Evolutionary conservation across 805 yeast genomes (phyloP), one percentile per base, ranked within the genome.

Genomic region (Metschnikowia lachancei): DNA sequence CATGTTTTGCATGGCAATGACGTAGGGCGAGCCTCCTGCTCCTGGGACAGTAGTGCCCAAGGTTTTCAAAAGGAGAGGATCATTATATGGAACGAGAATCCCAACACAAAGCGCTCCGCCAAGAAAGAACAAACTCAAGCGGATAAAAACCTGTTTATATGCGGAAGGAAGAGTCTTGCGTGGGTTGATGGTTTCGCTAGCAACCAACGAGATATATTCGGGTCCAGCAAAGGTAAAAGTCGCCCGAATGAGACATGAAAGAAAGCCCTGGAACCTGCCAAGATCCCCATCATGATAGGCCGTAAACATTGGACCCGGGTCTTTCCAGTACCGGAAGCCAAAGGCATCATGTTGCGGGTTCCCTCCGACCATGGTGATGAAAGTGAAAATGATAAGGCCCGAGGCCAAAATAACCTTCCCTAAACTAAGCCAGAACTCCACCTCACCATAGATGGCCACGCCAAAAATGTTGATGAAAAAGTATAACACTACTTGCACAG

Each of bases 181-280:
- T 9, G 95, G 95, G 54, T 81, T 72, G 29, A 76, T 69, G 2
- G 87, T 81, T 62, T 89, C 96, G 39, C 95, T 89, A 2, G 95
- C 95, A 29, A 87, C 81, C 86, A 86, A 83, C 1, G 92, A 77
- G 30, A 89, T 78, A 56, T 86, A 85, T 64, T 89, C 96, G 1
- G 96, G 95, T 0, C 95, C 96, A 3, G 87, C 87, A 53, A 86
- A 81, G 14, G 94, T 85, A 62, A 84, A 88, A 24, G 85, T 72
- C 7, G 95, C 95, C 50, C 80, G 81, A 43, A 79, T 74, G 38
- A 87, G 63, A 50, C 91, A 84, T 0, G 82, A 76, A 56, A 85
- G 64, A 57, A 85, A 86, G 1, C 92, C 95, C 55, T 83, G 78
- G 55, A 85, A 83, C 49, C 83, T 67, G 19, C 92, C 94, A 40